Base-by-base conservation (phyloP, 2,329 filamentous ascomycete genomes). In the Cytospora paraplurivora region DNA sequence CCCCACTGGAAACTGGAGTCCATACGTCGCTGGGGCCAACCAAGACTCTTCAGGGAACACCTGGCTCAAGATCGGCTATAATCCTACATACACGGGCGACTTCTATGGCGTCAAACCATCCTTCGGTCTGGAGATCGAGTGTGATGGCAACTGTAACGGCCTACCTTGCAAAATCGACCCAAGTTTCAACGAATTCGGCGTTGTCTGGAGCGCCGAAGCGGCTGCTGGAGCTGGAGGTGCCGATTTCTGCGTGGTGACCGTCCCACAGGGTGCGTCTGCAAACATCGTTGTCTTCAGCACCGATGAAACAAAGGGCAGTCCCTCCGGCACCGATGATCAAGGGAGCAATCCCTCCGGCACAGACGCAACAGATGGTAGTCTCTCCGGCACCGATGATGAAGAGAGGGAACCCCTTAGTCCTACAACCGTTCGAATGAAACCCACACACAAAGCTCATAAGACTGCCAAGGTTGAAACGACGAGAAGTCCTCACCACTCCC, bases 11-110 rank as follows among this genome's bases (percentile, higher is more conserved):
- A 93, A 93, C 78, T 93, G 91, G 91, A 81, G 84, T 57, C 87
- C 89, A 2, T 94, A 88, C 71, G 90, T 93, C 67, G 88, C 88
- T 15, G 91, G 91, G 64, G 88, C 89, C 62, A 93, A 93, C 76
- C 87, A 86, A 17, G 86, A 87, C 68, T 69, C 71, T 54, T 80
- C 76, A 58, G 91, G 90, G 57, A 76, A 84, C 66, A 92, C 90
- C 1, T 93, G 84, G 72, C 82, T 92, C 69, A 93, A 92, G 78
- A 79, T 93, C 59, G 90, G 87, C 61, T 90, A 87, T 82, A 93
- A 93, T 75, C 91, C 91, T 32, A 89, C 91, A 66, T 93, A 86
- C 75, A 81, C 87, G 69, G 70, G 81, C 70, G 76, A 84, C 67
- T 76, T 91, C 71, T 80, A 80, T 54, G 77, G 81, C 67, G 81